These are phyloP conservation scores for Discostella pseudostelligera DNA, from an alignment of 108 stramenopile species.

Conservation along the genomic window DNA sequence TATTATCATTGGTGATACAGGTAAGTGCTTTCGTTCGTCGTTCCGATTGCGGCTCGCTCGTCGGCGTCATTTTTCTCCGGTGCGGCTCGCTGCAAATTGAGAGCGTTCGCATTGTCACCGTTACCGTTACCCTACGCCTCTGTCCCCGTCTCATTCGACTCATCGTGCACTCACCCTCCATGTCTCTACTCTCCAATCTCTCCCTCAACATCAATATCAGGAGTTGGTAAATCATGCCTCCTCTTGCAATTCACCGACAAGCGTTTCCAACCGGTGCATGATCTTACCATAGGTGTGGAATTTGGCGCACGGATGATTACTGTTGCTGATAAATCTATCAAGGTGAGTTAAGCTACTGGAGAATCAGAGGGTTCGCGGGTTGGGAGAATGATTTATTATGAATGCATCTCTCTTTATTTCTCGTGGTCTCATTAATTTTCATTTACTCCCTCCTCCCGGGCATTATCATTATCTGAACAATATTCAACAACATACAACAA, in stretches of 20 bases:
- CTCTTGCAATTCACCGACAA: slow-evolving; percentile 99
- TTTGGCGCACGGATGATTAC: slow-evolving; percentile 97
- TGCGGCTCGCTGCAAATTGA: too few relatives aligned
- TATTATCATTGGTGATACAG: slow-evolving; percentile 99
- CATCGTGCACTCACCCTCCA: slow-evolving; percentile 8
- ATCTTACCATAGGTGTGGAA: slow-evolving; percentile 99
- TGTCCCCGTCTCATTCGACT: neutral
- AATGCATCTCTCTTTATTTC: neutral
- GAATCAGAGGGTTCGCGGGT: too few relatives aligned
- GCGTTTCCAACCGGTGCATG: slow-evolving; percentile 99
- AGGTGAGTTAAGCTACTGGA: slow-evolving; percentile 60
- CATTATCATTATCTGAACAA: too few relatives aligned
- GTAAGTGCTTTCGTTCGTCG: slow-evolving; percentile 43
- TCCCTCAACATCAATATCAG: slow-evolving; percentile 54
- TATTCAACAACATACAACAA: too few relatives aligned
- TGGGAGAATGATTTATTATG: too few relatives aligned
- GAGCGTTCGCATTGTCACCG: neutral
- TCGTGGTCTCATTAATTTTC: neutral
- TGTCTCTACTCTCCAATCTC: slow-evolving; percentile 1
- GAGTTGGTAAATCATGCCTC: slow-evolving; percentile 99
- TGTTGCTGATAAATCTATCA: slow-evolving; percentile 90
- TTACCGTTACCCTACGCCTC: too few relatives aligned
- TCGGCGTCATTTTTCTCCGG: too few relatives aligned
- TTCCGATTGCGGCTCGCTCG: too few relatives aligned
- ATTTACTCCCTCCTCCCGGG: too few relatives aligned